These are phyloP conservation scores for Blastocystis sp. DNA, from an alignment of 352 stramenopile genomes.

Conservation along the genomic window DNA sequence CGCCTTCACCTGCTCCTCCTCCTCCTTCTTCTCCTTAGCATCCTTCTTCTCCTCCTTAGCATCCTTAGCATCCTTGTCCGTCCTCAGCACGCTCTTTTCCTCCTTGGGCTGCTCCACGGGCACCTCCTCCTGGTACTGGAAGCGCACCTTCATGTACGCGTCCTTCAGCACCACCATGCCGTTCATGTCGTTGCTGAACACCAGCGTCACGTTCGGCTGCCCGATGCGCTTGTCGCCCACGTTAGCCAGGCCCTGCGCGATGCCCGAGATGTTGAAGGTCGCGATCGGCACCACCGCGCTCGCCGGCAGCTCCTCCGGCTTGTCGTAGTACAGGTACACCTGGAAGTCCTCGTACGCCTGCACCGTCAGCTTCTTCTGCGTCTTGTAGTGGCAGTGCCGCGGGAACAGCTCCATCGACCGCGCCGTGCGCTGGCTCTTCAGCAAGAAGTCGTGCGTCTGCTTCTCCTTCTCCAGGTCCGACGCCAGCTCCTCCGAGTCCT, in stretches of 20 bases:
- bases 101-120: slow-evolving; percentile 76
- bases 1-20: background rate
- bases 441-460: slow-evolving; percentile 73
- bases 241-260: slow-evolving; percentile 81
- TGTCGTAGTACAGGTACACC: slow-evolving; percentile 86
- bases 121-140: slow-evolving; percentile 79
- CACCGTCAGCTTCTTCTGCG: slow-evolving; percentile 91
- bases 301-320: slow-evolving; percentile 79
- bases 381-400: slow-evolving; percentile 78
- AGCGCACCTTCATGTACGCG: slow-evolving; percentile 78
- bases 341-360: slow-evolving; percentile 85
- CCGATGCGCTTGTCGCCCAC: slow-evolving; percentile 83
- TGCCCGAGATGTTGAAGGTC: slow-evolving; percentile 86
- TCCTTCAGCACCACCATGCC: slow-evolving; percentile 85
- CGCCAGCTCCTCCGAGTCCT: slow-evolving; percentile 11
- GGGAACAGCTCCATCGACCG: slow-evolving; percentile 79
- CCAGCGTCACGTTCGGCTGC: slow-evolving; percentile 87
- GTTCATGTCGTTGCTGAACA: slow-evolving; percentile 87
- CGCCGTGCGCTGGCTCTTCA: background rate
- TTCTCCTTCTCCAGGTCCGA: slow-evolving; percentile 75
- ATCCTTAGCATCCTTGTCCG: slow-evolving; percentile 19
- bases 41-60: slow-evolving; percentile 34
- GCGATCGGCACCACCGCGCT: slow-evolving; percentile 77
- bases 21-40: slow-evolving; percentile 32
- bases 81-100: slow-evolving; percentile 80